phyloP scores from a whole-genome alignment of 257 asterid species.

The Solanum rostratum region DNA sequence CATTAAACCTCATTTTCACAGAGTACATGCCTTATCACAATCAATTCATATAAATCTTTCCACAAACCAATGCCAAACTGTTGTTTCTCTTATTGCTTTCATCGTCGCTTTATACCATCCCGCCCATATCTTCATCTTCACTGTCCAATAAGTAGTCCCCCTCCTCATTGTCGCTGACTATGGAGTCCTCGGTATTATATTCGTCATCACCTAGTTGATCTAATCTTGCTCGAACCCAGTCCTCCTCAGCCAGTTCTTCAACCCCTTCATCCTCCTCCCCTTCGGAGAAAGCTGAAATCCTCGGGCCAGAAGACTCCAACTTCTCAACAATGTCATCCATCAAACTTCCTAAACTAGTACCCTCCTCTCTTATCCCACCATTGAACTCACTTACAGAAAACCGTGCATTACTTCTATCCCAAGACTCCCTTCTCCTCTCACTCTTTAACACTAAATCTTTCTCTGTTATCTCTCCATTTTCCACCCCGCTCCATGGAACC shows the following conservation, averaged over 20 bases:
- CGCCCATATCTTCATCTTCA: conserved; percentile 27
- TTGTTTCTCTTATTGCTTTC: not conserved
- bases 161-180: conserved; percentile 23
- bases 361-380: conserved; percentile 30
- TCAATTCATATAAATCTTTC: not conserved
- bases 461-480: conserved; percentile 74
- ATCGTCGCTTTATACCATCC: not conserved
- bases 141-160: conserved; percentile 36
- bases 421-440: conserved; percentile 22
- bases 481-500: conserved; percentile 71
- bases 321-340: conserved; percentile 31
- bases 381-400: conserved; percentile 55
- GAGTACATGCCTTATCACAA: not conserved
- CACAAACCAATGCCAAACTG: not conserved
- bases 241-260: conserved; percentile 21
- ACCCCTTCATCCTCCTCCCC: conserved; percentile 49
- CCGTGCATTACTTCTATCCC: conserved; percentile 14
- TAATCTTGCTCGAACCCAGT: conserved; percentile 9
- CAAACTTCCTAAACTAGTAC: conserved; percentile 16
- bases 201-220: not conserved
- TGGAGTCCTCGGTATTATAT: not conserved
- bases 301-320: conserved; percentile 19
- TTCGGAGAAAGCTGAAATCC: conserved; percentile 61
- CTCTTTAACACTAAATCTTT: conserved; percentile 48
- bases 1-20: not conserved